Base-by-base conservation (phyloP, 148 eudicot genomes). In the Camellia lanceoleosa region DNA sequence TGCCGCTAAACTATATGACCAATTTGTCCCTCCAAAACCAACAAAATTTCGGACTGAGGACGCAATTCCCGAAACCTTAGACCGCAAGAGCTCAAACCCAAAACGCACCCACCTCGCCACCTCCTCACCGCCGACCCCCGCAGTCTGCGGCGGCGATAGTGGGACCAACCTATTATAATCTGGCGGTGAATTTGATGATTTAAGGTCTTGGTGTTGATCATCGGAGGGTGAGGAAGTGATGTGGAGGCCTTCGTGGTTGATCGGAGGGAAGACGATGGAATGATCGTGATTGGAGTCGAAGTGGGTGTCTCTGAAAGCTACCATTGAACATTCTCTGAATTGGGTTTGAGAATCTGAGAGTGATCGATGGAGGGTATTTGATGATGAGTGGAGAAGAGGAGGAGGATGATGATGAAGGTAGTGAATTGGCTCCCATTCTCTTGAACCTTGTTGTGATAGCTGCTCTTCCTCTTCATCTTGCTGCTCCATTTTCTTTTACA, bases 221-320 rank as follows among this genome's bases (percentile, higher is more conserved):
- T 41, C 46, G 62, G 49, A 38, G 38, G 58, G 74, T 20, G 44
- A 12, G n/a, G 46, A 11, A 70, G 69, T 38, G 38, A 82, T 15
- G 20, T 87, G 88, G 70, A 88, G 88, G 54, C 74, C 87, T 82
- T 88, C 90, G 80, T 86, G 90, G 73, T 88, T 84, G 77, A 51
- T 62, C n/a, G 90, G 87, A 20, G 87, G 89, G 84, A 87, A 87
- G 49, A 87, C 61, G 46, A 76, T 12, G 43, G 59, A 76, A 43
- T 52, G 10, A 42, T 61, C 38, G 10, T 19, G 63, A 10, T 67
- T 73, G 60, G 0, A 43, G 79, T 30, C 15, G 60, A 63, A 47
- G 70, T 6, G 58, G 58, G 79, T 2, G 73, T 66, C 62, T 68
- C 62, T 11, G 61, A 42, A 18, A 52, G 65, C 9, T 42, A 16